Conservation (phyloP, 306 rosid genomes). For the Malus fusca region DNA sequence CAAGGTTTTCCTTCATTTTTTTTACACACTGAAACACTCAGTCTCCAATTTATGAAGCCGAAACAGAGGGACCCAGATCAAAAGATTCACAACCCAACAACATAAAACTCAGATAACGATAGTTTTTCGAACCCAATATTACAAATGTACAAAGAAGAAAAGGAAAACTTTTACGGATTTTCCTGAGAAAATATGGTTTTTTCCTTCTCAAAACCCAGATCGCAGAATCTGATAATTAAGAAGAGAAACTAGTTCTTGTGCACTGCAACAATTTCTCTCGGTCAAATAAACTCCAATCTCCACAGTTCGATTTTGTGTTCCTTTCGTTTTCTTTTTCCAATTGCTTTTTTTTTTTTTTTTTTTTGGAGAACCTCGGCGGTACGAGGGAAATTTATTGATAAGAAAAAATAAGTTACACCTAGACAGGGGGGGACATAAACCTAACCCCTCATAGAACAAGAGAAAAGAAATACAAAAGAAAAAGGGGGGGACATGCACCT, state of each 20-base stretch:
- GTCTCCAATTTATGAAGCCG: not conserved
- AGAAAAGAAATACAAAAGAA: too few relatives aligned
- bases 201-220: conserved; percentile 24
- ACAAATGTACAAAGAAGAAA: not conserved
- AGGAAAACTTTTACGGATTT: not conserved
- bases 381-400: too few relatives aligned
- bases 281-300: not conserved
- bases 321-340: not conserved
- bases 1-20: conserved; percentile 35
- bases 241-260: conserved; percentile 12
- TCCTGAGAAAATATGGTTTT: not conserved
- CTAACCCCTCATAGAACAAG: too few relatives aligned
- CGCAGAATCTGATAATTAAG: conserved; percentile 3
- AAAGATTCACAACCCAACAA: not conserved
- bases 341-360: too few relatives aligned
- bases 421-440: too few relatives aligned
- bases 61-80: conserved; percentile 22
- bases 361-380: too few relatives aligned
- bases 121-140: not conserved
- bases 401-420: too few relatives aligned
- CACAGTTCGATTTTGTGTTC: not conserved
- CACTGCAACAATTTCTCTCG: conserved; percentile 10
- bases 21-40: not conserved
- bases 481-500: too few relatives aligned
- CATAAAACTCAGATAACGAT: conserved; percentile 11